Percentiles rank a stretch among this genome's conserved stretches.
Conservation (phyloP, 345 rosid species). For the Crucihimalaya himalaica region DNA sequence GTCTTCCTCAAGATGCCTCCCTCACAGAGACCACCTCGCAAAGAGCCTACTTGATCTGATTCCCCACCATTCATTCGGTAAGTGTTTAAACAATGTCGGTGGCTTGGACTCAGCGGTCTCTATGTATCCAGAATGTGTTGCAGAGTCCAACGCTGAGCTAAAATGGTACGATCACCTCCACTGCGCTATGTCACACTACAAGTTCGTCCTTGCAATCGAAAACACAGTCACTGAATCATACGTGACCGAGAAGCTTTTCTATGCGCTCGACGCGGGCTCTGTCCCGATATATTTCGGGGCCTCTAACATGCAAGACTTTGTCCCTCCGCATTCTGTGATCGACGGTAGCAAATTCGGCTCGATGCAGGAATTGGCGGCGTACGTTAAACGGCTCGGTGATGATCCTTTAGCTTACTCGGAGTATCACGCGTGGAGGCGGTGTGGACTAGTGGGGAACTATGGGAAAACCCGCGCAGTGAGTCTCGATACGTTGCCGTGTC, state of each 20-base stretch:
- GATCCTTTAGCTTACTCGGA: constrained; percentile 84
- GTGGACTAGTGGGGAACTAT: constrained; percentile 75
- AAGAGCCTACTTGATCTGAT: constrained; percentile 61
- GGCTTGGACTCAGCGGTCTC: constrained; percentile 72
- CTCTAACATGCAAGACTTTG: constrained; percentile 74
- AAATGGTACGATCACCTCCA: constrained; percentile 96
- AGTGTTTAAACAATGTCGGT: constrained; percentile 88
- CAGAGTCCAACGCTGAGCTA: constrained; percentile 45
- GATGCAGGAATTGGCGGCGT: constrained; percentile 64
- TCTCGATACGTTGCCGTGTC: constrained; percentile 87
- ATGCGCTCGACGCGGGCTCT: constrained; percentile 83
- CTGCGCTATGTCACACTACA: constrained; percentile 96
- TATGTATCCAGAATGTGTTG: constrained; percentile 70
- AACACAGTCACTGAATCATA: constrained; percentile 84
- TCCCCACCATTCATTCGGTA: constrained; percentile 91
- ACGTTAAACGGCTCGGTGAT: constrained; percentile 59
- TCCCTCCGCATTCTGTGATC: constrained; percentile 83
- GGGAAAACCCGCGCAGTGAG: constrained; percentile 61
- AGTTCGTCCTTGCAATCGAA: constrained; percentile 89
- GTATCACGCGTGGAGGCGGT: constrained; percentile 95
- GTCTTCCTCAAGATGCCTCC: constrained; percentile 92
- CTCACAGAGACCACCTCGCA: constrained; percentile 70
- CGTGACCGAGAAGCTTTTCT: constrained; percentile 91
- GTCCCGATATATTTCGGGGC: constrained; percentile 94
- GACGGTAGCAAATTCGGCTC: constrained; percentile 78